These are phyloP conservation scores for Nemania serpens DNA, from an alignment of 2,329 filamentous ascomycete species.

Conservation along the genomic window DNA sequence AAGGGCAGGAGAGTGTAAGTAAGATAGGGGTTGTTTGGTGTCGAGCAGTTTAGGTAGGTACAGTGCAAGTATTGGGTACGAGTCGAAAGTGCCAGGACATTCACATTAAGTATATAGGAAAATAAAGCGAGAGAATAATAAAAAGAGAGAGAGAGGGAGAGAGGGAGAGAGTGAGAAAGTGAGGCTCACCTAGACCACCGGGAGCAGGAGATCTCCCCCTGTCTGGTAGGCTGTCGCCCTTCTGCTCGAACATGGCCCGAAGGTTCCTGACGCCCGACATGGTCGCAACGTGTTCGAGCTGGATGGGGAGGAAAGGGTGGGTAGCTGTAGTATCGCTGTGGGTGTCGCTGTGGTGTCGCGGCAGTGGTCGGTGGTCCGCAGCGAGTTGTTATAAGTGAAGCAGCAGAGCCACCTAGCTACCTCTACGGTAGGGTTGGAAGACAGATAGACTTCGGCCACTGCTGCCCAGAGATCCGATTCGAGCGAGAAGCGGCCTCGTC, in stretches of 20 bases:
- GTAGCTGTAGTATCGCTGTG: not conserved
- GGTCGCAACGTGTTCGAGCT: constrained; percentile 41
- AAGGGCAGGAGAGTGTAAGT: not conserved
- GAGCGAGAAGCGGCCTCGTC: constrained; percentile 29
- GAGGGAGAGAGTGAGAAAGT: not conserved
- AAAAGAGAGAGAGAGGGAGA: not conserved
- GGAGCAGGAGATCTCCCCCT: constrained; percentile 70
- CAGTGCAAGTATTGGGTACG: constrained; percentile 1
- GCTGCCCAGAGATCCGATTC: constrained; percentile 36
- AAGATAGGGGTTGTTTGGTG: constrained; percentile 1
- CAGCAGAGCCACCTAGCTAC: not conserved
- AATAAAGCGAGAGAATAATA: not conserved
- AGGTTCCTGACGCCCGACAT: constrained; percentile 76
- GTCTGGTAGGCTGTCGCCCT: constrained; percentile 65
- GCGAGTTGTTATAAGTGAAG: constrained; percentile 2
- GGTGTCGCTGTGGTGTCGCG: not conserved
- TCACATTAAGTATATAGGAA: not conserved
- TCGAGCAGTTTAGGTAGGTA: not conserved
- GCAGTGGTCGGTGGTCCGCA: constrained; percentile 5
- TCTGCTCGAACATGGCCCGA: constrained; percentile 80
- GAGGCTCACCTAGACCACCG: constrained; percentile 49
- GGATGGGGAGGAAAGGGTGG: constrained; percentile 25
- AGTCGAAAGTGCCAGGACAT: constrained; percentile 4
- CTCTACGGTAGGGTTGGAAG: not conserved
- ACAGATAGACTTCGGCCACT: constrained; percentile 22